Evolutionary conservation across 176 grass and related monocot genomes (phyloP).

Genomic region (Oryza rufipogon): DNA sequence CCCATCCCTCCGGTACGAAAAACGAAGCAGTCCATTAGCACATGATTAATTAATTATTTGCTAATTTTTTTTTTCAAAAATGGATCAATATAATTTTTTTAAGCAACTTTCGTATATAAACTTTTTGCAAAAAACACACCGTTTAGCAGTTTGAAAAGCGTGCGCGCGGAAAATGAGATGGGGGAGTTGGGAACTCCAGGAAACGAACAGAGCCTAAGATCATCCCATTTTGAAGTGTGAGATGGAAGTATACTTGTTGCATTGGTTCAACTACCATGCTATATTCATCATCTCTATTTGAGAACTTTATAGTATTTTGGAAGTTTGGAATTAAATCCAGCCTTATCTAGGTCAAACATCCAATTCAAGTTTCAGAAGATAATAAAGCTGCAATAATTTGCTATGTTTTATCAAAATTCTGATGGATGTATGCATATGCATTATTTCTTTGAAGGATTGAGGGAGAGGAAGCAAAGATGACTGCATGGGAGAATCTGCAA

Average conservation of each 20-base stretch:
- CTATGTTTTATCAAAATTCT: constrained; percentile 14
- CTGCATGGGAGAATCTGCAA: constrained; percentile 81
- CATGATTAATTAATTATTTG: too few relatives aligned
- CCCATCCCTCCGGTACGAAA: too few relatives aligned
- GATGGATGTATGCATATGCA: constrained; percentile 12
- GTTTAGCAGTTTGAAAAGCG: too few relatives aligned
- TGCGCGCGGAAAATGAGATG: too few relatives aligned
- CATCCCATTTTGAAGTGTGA: background rate
- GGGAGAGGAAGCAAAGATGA: constrained; percentile 68
- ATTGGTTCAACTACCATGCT: background rate
- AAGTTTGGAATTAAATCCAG: constrained; percentile 15
- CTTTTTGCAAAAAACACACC: too few relatives aligned
- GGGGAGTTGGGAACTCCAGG: too few relatives aligned
- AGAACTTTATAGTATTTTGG: constrained; percentile 3
- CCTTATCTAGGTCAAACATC: constrained; percentile 12
- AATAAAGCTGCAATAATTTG: constrained; percentile 30
- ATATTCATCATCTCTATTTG: background rate
- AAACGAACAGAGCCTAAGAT: too few relatives aligned
- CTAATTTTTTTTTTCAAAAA: too few relatives aligned
- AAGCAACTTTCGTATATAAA: too few relatives aligned
- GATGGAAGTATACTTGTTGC: constrained; percentile 11
- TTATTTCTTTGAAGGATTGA: constrained; percentile 54
- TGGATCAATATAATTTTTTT: too few relatives aligned
- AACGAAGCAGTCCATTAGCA: too few relatives aligned
- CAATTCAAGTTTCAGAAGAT: constrained; percentile 3